phyloP scores from a whole-genome alignment of 306 rosid species.

The Pyrus betulifolia region DNA sequence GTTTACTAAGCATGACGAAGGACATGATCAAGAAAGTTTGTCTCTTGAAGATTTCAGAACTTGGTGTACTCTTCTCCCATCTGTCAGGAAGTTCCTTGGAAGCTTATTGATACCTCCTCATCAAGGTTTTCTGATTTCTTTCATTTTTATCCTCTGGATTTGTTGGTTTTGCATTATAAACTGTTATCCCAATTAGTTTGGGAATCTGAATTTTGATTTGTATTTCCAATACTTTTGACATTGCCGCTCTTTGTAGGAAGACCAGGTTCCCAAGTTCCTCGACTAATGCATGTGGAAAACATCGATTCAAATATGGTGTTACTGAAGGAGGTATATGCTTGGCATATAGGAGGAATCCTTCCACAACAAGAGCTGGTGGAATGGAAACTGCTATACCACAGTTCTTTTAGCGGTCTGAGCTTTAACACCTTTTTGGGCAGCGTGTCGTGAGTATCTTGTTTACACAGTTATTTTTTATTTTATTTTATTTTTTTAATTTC shows the following conservation, averaged over 20 bases:
- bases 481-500: background rate
- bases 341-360: conserved; percentile 95
- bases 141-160: background rate
- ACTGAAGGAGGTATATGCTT: conserved; percentile 71
- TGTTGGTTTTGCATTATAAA: background rate
- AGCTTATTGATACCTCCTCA: conserved; percentile 64
- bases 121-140: conserved; percentile 39
- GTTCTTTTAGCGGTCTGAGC: conserved; percentile 77
- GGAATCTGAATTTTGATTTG: conserved; percentile 1
- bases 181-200: background rate
- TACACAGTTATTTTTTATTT: background rate
- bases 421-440: conserved; percentile 87
- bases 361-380: conserved; percentile 66
- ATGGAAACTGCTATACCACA: conserved; percentile 90
- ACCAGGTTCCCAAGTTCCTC: conserved; percentile 69
- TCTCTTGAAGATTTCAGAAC: conserved; percentile 73
- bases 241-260: conserved; percentile 39
- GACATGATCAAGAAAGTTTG: conserved; percentile 35
- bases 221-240: conserved; percentile 12
- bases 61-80: conserved; percentile 71
- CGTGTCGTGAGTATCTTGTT: conserved; percentile 51
- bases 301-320: conserved; percentile 43
- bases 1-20: conserved; percentile 42
- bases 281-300: conserved; percentile 34
- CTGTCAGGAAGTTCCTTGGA: conserved; percentile 76